Evolutionary conservation across 2,329 filamentous ascomycete genomes (phyloP), one percentile per base, ranked within the genome.

Genomic region (Cytospora schulzeri): DNA sequence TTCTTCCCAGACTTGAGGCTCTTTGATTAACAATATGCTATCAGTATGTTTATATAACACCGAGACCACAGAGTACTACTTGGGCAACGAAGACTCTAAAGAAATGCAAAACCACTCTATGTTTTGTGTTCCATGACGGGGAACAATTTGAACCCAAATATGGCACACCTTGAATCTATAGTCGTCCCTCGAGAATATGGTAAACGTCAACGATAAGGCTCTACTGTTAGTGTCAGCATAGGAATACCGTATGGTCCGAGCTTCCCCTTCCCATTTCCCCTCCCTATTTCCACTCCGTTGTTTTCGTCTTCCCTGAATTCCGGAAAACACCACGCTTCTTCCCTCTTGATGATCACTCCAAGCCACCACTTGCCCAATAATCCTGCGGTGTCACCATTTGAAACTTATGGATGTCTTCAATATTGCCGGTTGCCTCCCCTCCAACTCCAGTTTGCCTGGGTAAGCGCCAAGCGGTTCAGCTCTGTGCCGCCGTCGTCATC

Each of bases 1-100:
- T 38, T n/a, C n/a, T 33, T 22, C 17, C 28, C 33, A 50, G 59
- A 26, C 19, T 45, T 48, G 59, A 55, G 59, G 59, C 59, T 62
- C 59, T 51, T 62, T 3, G 24, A 41, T n/a, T 62, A 62, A 56
- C 52, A 35, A 17, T 0, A 1, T 50, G 56, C 33, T 53, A 41
- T 24, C 28, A 19, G 19, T 7, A 22, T 17, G 35, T 7, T 6
- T 2, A 12, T 11, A 19, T 19, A n/a, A 19, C n/a, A 31, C 3
- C 29, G 6, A 6, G 6, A 51, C 9, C 19, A 19, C 5, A 29
- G 1, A 11, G n/a, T 12, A 2, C 5, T 6, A 4, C 28, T 26
- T 9, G n/a, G 14, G 4, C 8, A 24, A 1, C 4, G 48, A 4
- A 19, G 8, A 6, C 11, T 19, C 12, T 9, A 5, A 3, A n/a